These are phyloP conservation scores for Berkeleyomyces basicola DNA, from an alignment of 2,329 filamentous ascomycete genomes.

Conservation along the genomic window DNA sequence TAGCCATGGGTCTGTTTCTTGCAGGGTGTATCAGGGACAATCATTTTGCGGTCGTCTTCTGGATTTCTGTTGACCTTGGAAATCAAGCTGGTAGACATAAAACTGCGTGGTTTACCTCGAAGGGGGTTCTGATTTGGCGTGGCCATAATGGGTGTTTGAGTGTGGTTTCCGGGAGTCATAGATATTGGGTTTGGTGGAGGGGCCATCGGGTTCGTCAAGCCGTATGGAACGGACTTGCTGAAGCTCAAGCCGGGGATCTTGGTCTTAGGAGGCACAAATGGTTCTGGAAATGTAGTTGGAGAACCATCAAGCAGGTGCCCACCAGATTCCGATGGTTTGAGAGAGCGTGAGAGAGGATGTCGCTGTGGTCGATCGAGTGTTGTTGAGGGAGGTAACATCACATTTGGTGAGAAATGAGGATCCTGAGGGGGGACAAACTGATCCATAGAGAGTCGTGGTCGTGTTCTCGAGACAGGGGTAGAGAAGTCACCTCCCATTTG, in stretches of 20 bases:
- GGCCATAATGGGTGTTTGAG: neutral
- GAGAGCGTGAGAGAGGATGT: conserved; percentile 71
- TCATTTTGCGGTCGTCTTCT: conserved; percentile 49
- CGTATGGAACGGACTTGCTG: conserved; percentile 12
- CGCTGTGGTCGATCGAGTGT: conserved; percentile 33
- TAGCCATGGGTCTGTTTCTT: conserved; percentile 62
- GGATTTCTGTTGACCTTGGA: conserved; percentile 84
- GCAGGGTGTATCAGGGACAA: conserved; percentile 88
- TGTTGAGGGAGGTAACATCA: conserved; percentile 24
- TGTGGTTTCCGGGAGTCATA: conserved; percentile 20
- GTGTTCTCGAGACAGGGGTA: conserved; percentile 38
- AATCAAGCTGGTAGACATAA: conserved; percentile 85
- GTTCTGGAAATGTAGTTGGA: conserved; percentile 14
- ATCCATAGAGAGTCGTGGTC: conserved; percentile 63
- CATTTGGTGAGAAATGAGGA: conserved; percentile 35
- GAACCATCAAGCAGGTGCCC: conserved; percentile 63
- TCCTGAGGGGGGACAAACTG: conserved; percentile 49
- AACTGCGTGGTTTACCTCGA: conserved; percentile 23
- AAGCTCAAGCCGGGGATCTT: conserved; percentile 20
- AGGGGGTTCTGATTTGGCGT: conserved; percentile 11
- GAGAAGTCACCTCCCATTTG: conserved; percentile 37
- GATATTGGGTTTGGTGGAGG: conserved; percentile 19
- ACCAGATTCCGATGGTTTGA: conserved; percentile 73
- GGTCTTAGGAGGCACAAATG: conserved; percentile 19
- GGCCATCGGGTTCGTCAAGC: conserved; percentile 4